A percentile compares a stretch with the other conserved stretches of the same genome.
Conservation (phyloP, 148 eudicot genomes). For the Vaccinium myrtillus region DNA sequence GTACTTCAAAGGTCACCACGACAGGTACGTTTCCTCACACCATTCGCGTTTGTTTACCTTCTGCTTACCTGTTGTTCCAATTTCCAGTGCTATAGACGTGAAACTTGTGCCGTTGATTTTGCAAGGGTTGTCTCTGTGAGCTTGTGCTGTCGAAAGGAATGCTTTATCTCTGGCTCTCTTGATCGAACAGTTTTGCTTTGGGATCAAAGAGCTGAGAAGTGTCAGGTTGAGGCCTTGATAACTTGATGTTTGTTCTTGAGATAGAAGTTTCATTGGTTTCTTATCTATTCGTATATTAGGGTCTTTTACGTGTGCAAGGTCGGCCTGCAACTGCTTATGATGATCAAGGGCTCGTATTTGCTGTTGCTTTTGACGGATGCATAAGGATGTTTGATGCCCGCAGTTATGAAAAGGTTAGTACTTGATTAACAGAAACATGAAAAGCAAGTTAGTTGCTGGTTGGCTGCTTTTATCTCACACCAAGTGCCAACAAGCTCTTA, state of each 20-base stretch:
- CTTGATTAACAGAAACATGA: constrained; percentile 4
- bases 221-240: constrained; percentile 56
- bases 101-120: constrained; percentile 18
- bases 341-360: constrained; percentile 93
- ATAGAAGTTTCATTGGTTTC: neutral
- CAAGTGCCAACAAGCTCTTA: constrained; percentile 9
- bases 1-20: constrained; percentile 97
- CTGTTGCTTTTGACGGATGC: constrained; percentile 91
- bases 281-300: constrained; percentile 37
- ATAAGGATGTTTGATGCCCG: constrained; percentile 91
- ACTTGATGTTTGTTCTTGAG: constrained; percentile 3
- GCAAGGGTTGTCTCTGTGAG: constrained; percentile 90
- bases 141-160: constrained; percentile 81
- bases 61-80: constrained; percentile 10
- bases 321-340: constrained; percentile 97
- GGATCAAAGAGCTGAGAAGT: constrained; percentile 98
- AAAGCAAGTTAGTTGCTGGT: neutral
- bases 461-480: neutral
- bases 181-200: constrained; percentile 91
- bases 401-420: constrained; percentile 79
- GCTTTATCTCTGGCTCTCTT: constrained; percentile 85
- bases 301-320: constrained; percentile 92
- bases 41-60: constrained; percentile 4
- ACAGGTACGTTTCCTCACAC: constrained; percentile 51
- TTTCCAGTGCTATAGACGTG: neutral